Evolutionary conservation across 2,329 filamentous ascomycete species (phyloP).

Genomic region (Lasiodiplodia sp.): DNA sequence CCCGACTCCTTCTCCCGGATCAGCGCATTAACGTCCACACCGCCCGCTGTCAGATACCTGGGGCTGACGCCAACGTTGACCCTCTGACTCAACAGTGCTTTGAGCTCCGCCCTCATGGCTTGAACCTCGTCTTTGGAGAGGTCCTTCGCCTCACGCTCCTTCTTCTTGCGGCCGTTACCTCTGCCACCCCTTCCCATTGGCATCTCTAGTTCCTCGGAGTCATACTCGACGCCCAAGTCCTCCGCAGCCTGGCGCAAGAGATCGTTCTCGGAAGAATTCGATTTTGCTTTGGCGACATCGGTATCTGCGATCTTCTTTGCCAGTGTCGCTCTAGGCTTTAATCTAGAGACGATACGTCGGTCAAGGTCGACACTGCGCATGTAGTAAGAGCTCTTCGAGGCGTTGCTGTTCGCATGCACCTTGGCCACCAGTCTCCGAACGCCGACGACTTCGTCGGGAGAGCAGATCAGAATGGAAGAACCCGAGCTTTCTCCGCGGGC

Average conservation of each 20-base stretch:
- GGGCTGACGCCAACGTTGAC: conserved; percentile 90
- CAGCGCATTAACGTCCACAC: conserved; percentile 80
- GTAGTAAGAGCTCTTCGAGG: conserved; percentile 63
- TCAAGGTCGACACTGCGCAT: conserved; percentile 86
- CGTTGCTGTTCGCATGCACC: conserved; percentile 72
- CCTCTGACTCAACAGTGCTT: conserved; percentile 71
- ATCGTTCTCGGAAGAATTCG: conserved; percentile 75
- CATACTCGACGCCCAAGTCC: conserved; percentile 92
- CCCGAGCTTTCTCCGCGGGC: conserved; percentile 82
- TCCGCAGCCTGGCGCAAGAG: conserved; percentile 87
- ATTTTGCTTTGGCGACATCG: conserved; percentile 84
- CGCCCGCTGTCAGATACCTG: conserved; percentile 81
- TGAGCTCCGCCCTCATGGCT: conserved; percentile 74
- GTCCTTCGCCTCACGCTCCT: conserved; percentile 72
- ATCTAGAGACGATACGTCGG: conserved; percentile 74
- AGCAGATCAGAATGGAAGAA: conserved; percentile 85
- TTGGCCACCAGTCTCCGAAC: conserved; percentile 86
- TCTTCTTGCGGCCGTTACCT: conserved; percentile 75
- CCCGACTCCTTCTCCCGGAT: conserved; percentile 67
- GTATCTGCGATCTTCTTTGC: conserved; percentile 90
- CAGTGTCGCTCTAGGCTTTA: conserved; percentile 79
- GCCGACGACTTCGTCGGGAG: conserved; percentile 87
- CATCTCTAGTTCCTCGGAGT: conserved; percentile 80
- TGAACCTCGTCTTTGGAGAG: conserved; percentile 78
- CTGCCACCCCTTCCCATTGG: conserved; percentile 65